These are phyloP conservation scores for Diutina mesorugosa DNA, from an alignment of 1,139 yeast genomes.

Conservation along the genomic window DNA sequence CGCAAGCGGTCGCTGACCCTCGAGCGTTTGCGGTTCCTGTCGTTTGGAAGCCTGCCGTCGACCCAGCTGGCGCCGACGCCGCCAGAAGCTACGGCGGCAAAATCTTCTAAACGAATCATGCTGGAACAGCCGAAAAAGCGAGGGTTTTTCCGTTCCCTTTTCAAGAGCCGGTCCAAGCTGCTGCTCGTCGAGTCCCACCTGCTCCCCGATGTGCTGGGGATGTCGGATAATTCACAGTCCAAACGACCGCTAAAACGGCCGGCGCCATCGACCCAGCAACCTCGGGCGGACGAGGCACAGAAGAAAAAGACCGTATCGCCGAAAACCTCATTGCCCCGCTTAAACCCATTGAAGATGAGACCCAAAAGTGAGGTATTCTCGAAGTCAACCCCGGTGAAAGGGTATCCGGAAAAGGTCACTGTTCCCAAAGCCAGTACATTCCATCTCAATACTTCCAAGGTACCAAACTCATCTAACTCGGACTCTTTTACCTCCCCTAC, in stretches of 20 bases:
- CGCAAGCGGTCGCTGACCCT: background rate
- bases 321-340: background rate
- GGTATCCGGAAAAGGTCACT: no score
- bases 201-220: background rate
- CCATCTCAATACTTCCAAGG: background rate
- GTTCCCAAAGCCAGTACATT: background rate
- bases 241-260: background rate
- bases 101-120: background rate
- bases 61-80: background rate
- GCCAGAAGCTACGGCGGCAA: background rate
- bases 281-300: background rate
- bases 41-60: background rate
- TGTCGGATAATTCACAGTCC: background rate
- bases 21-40: background rate
- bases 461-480: background rate
- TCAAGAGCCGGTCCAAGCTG: background rate
- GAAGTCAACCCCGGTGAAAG: background rate
- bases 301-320: background rate
- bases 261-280: background rate
- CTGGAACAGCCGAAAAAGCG: background rate
- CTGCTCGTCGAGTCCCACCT: background rate
- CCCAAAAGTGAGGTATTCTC: background rate
- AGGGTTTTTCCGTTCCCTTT: background rate
- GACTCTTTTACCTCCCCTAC: background rate
- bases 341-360: background rate